These are phyloP conservation scores for Simplicillium sp. DNA, from an alignment of 2,329 filamentous ascomycete genomes.

Conservation along the genomic window DNA sequence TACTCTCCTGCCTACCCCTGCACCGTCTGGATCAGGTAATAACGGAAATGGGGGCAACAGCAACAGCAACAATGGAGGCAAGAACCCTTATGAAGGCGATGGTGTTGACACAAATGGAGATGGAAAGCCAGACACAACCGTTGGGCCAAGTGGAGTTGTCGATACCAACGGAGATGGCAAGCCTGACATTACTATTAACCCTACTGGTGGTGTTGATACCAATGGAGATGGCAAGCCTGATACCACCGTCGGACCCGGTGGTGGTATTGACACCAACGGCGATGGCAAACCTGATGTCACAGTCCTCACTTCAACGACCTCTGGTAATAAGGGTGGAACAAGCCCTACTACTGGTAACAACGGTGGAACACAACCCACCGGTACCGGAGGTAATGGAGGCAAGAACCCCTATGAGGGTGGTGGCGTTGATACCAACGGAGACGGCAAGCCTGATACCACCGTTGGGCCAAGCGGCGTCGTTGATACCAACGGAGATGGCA, in stretches of 20 bases:
- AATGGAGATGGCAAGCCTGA: slow-evolving; percentile 3
- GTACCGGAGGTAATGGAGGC: too few species aligned
- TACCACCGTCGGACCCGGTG: not conserved
- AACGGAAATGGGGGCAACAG: not conserved
- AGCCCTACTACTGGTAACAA: too few species aligned
- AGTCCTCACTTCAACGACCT: too few species aligned
- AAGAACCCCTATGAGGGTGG: too few species aligned
- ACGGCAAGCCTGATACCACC: slow-evolving; percentile 1
- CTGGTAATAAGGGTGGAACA: too few species aligned
- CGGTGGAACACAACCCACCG: too few species aligned
- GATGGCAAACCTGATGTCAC: slow-evolving; percentile 1
- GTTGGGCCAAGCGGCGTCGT: not conserved
- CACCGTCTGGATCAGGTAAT: not conserved
- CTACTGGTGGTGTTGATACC: too few species aligned
- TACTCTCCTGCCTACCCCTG: too few species aligned
- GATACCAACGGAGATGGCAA: slow-evolving; percentile 1
- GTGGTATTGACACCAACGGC: not conserved
- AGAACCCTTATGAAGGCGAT: not conserved
- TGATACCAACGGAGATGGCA: not conserved
- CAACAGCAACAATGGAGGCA: too few species aligned
- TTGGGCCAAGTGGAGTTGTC: not conserved
- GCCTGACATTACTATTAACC: not conserved
- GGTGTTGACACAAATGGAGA: slow-evolving; percentile 1
- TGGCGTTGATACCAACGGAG: slow-evolving; percentile 1
- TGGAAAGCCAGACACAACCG: not conserved